Evolutionary conservation across 768 basidiomycete genomes (phyloP), one percentile per base, ranked within the genome.

Genomic region (Saitozyma sp.): DNA sequence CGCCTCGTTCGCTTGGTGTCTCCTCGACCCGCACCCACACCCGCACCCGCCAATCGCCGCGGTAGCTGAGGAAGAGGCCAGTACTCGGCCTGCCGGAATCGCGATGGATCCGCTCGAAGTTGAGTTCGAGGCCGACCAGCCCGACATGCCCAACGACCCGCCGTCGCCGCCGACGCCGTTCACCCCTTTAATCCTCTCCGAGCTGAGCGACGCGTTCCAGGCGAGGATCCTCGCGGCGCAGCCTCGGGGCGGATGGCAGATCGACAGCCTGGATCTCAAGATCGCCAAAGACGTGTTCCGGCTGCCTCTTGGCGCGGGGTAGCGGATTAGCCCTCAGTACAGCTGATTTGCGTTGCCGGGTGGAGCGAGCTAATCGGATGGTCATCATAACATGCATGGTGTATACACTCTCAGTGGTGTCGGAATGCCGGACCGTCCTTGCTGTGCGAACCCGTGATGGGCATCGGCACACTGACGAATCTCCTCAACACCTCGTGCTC

Each of bases 1-100:
- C 74, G 84, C 89, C 11, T 94, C 92, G 2, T 86, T 96, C 58
- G 91, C 87, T 9, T 96, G 94, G 93, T 86, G 87, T 13, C 82
- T 92, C 50, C 84, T 91, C 54, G 82, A 85, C 41, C 64, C 64
- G 9, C 6, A 20, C 43, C 6, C 8, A 38, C 3, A 6, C 10
- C 48, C 45, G 11, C 29, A 29, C 29, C 29, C 29, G 29, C 29
- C 29, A 29, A 29, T 29, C 29, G 29, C 29, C 29, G 29, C 29
- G 29, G 29, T 29, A 29, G 29, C 29, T 29, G 29, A 29, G 29
- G 29, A 29, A 29, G 29, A 29, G 29, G 29, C 29, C 29, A 29
- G 5, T 29, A 29, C 29, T 29, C 29, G 29, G 2, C 37, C 50
- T 39, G 29, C 39, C 19, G 42, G 17, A 17, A 29, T 41, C 37